Base-by-base conservation (phyloP, 768 basidiomycete genomes). In the Tremella fuciformis region DNA sequence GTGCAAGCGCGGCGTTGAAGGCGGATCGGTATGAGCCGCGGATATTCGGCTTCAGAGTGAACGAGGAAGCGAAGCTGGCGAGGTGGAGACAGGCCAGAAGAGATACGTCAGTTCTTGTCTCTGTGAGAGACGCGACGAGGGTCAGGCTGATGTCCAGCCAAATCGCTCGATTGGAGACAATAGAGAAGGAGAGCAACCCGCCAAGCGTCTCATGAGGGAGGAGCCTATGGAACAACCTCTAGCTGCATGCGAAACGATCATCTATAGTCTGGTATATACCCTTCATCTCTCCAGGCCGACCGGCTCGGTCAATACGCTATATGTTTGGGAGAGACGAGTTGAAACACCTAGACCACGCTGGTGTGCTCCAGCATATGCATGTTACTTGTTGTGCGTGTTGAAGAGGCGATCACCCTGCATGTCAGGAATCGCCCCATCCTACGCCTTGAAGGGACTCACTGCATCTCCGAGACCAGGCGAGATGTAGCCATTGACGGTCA, bases 31-130 rank as follows among this genome's bases (percentile, higher is more conserved):
- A 96, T 76, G 82, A 89, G 54, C 93, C 94, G 29, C 85, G 86
- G 72, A 93, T 98, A 53, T 98, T 97, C 77, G 96, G 96, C 1
- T 99, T 99, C 83, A 90, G 92, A 78, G 80, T 98, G 37, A 84
- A 97, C 70, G 96, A 98, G 80, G 86, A 84, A 59, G 94, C 94
- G 16, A 93, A 88, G 77, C 77, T 96, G 66, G 88, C 92, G 74
- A 81, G 93, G 69, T 99, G 96, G 96, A 91, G 98, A 77, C 90
- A 91, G 78, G 93, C 90, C 2, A 84, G 88, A 38, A 79, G 94
- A 54, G 93, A 98, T 78, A 83, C 84, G 91, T 88, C 60, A 59
- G 85, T 80, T 24, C 16, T 37, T 34, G 21, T 2, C 4, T 50
- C 8, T 4, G 16, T 46, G 42, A 22, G 6, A 18, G 42, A 18